Percentiles rank a stretch among this genome's conserved stretches.
These are phyloP conservation scores for Amanita exitialis DNA, from an alignment of 768 basidiomycete genomes.

Conservation along the genomic window DNA sequence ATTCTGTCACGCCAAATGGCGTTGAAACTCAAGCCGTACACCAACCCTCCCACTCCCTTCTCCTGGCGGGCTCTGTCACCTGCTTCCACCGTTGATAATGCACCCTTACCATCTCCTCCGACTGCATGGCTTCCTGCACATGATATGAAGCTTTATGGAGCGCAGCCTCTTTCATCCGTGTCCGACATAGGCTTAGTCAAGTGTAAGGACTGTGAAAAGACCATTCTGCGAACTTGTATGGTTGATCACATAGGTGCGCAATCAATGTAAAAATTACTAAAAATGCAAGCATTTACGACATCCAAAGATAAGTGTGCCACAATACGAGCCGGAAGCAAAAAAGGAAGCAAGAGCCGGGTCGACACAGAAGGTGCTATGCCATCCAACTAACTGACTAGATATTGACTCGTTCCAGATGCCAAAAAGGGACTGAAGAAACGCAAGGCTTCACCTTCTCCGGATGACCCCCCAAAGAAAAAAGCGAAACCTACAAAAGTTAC, in stretches of 20 bases:
- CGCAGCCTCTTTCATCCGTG: conserved; percentile 57
- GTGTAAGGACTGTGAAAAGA: conserved; percentile 78
- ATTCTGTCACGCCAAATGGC: conserved; percentile 21
- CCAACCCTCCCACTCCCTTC: conserved; percentile 42
- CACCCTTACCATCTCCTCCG: conserved; percentile 57
- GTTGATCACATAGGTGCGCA: conserved; percentile 66
- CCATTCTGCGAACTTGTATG: conserved; percentile 65
- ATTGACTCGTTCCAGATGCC: conserved; percentile 15
- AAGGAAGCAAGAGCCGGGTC: conserved; percentile 44
- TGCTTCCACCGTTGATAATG: conserved; percentile 22
- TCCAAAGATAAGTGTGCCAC: conserved; percentile 49
- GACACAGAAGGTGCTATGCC: conserved; percentile 33
- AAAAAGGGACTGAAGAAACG: conserved; percentile 66
- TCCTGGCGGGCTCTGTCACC: conserved; percentile 47
- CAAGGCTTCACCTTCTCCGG: conserved; percentile 63
- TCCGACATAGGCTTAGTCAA: conserved; percentile 54
- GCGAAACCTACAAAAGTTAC: conserved; percentile 61
- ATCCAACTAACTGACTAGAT: background rate
- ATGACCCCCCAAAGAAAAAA: conserved; percentile 75
- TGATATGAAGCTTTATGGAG: conserved; percentile 85
- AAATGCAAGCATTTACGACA: background rate
- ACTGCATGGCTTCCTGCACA: conserved; percentile 77
- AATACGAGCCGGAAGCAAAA: conserved; percentile 44
- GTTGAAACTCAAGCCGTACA: conserved; percentile 34
- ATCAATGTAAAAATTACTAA: background rate